Evolutionary conservation across 192 early-diverging fungal species (phyloP), one percentile per base, ranked within the genome.

Genomic region (Anaeromyces robustus): DNA sequence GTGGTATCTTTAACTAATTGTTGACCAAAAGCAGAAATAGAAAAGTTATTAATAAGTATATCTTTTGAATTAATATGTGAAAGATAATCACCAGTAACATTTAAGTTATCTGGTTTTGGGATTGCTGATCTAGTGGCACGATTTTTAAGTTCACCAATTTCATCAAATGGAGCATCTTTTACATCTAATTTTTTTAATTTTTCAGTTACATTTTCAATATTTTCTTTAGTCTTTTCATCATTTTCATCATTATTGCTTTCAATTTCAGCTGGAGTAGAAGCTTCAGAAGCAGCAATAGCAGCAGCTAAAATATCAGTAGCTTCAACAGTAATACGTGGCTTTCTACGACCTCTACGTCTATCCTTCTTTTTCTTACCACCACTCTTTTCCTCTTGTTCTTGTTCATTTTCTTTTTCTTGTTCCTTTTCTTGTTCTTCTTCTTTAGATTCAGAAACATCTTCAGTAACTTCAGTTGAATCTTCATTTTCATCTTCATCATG

Each of bases 1-100:
- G 84, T 84, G 22, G 90, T 91, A 83, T 89, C 82, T 83, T 90
- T 89, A 30, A 81, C 77, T 30, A 81, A 29, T 30, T 29, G 77
- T 39, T 39, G 37, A 19, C 80, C 80, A 12, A 37, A 81, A 18
- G 80, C 80, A 29, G 79, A 30, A 29, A 81, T 41, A 89, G 83
- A 80, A 80, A 84, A 81, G 16, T 79, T 34, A 13, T 84, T 79
- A 89, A 91, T 81, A 29, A 81, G 77, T 28, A 81, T 81, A 68
- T 81, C 80, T 14, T 81, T 81, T 19, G 77, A 79, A n/a, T 77
- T 81, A 26, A 79, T 79, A 26, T 81, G 77, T 6, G 43, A 77
- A 32, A 81, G 77, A 26, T 34, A 77, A 18, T 77, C 30, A 19
- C 80, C 80, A 29, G 80, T 81, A 30, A 77, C 80, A n/a, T 77